Conservation (phyloP, 2,329 filamentous ascomycete genomes). For the Colletotrichum horii region DNA sequence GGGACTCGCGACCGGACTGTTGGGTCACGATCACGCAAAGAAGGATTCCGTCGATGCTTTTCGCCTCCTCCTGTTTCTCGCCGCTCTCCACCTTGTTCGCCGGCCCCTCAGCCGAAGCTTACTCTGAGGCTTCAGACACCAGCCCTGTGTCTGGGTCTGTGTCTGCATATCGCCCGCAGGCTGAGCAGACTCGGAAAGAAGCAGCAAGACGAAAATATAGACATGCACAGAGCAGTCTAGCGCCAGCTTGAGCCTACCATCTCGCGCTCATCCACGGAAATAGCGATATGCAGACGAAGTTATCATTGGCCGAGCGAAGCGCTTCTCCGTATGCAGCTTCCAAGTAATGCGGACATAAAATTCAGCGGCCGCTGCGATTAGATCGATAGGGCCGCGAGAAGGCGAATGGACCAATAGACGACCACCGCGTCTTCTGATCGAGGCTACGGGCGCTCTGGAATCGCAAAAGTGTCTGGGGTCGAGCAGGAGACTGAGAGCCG, state of each 20-base stretch:
- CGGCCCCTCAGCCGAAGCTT: not conserved
- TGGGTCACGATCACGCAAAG: constrained; percentile 3
- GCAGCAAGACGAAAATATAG: not conserved
- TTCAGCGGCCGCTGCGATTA: not conserved
- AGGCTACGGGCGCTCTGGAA: not conserved
- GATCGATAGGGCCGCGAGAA: not conserved
- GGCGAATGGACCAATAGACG: not conserved
- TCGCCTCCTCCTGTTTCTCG: not conserved
- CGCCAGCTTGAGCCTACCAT: not conserved
- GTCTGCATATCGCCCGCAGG: not conserved
- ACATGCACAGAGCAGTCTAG: not conserved
- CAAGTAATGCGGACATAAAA: not conserved
- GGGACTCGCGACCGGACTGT: not conserved
- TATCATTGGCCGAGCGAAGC: not conserved
- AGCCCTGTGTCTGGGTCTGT: not conserved
- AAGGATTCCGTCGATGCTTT: not conserved
- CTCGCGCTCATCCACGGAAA: not conserved
- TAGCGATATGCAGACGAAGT: not conserved
- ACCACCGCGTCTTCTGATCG: not conserved
- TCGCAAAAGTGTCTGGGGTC: not conserved
- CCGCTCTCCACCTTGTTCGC: not conserved
- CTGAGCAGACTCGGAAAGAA: not conserved
- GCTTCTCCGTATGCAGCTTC: not conserved
- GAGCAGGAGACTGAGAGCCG: not conserved
- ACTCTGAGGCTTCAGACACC: not conserved